Conservation (phyloP, 768 basidiomycete species). For the Macrocybe gigantea region DNA sequence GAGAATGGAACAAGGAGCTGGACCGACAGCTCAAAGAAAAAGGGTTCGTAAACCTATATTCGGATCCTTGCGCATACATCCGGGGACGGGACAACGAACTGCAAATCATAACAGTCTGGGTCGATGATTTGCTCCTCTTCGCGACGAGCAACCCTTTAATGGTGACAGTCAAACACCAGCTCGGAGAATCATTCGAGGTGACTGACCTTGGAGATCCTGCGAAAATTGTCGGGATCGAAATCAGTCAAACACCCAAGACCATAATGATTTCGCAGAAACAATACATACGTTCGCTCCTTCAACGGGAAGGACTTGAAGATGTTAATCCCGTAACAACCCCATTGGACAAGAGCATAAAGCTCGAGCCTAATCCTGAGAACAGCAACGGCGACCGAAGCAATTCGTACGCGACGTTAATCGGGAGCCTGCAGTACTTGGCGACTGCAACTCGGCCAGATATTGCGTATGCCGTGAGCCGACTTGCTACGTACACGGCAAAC, state of each 20-base stretch:
- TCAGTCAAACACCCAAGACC: constrained; percentile 13
- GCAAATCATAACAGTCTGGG: constrained; percentile 4
- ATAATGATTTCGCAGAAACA: constrained; percentile 14
- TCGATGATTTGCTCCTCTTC: constrained; percentile 6
- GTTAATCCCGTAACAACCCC: too few species aligned
- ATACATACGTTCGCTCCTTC: constrained; percentile 1
- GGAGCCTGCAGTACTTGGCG: constrained; percentile 21
- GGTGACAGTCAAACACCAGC: neutral
- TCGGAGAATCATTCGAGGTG: constrained; percentile 4
- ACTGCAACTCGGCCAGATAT: constrained; percentile 29
- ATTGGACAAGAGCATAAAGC: neutral
- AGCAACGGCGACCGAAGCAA: neutral
- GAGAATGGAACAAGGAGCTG: constrained; percentile 2
- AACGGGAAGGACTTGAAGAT: too few species aligned
- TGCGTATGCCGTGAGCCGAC: constrained; percentile 18
- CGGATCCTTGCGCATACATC: neutral
- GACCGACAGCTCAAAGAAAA: neutral
- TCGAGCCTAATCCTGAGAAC: neutral
- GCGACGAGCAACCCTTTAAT: constrained; percentile 1
- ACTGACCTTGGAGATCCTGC: constrained; percentile 7
- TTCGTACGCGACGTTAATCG: constrained; percentile 15
- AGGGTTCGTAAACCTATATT: neutral
- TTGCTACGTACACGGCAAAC: constrained; percentile 23
- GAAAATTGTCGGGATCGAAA: constrained; percentile 25
- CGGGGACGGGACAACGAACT: neutral